Evolutionary conservation across 75 land plant species (phyloP).

Genomic region (Gnetum montanum): DNA sequence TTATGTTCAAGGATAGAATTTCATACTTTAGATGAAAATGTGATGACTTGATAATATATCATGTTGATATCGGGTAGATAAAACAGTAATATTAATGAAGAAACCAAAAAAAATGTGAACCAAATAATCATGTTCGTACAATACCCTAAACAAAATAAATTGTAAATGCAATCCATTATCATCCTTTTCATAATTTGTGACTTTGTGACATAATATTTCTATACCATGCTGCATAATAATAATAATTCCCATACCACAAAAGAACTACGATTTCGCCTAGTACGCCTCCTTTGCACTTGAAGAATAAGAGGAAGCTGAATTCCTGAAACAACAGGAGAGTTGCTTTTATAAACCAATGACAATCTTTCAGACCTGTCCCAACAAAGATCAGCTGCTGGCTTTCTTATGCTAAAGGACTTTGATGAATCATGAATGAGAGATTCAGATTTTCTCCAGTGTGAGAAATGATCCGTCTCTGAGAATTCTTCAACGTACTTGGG

Average conservation of each 20-base stretch:
- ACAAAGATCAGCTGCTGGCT: constrained; percentile 6
- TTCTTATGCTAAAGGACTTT: constrained; percentile 2
- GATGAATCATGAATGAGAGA: constrained; percentile 8
- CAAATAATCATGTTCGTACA: too few species aligned
- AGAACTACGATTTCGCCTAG: constrained; percentile 11
- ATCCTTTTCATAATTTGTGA: too few species aligned
- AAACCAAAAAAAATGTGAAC: too few species aligned
- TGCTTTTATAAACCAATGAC: constrained; percentile 4
- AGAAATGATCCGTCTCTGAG: constrained; percentile 36
- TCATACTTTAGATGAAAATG: too few species aligned
- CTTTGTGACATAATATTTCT: too few species aligned
- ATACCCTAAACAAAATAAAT: too few species aligned
- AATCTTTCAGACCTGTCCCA: constrained; percentile 3
- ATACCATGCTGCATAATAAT: too few species aligned
- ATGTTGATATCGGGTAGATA: too few species aligned
- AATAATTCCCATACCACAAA: constrained; percentile 3
- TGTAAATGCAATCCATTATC: too few species aligned
- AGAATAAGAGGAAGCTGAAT: constrained; percentile 12
- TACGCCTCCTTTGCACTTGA: constrained; percentile 11
- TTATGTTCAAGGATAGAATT: too few species aligned
- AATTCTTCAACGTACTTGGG: constrained; percentile 87
- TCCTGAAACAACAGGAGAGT: constrained; percentile 6
- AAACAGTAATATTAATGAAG: too few species aligned
- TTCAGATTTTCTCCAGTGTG: constrained; percentile 15
- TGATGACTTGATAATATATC: too few species aligned